Evolutionary conservation across 2,329 filamentous ascomycete species (phyloP), one percentile per base, ranked within the genome.

Genomic region (Leptodontidium sp.): DNA sequence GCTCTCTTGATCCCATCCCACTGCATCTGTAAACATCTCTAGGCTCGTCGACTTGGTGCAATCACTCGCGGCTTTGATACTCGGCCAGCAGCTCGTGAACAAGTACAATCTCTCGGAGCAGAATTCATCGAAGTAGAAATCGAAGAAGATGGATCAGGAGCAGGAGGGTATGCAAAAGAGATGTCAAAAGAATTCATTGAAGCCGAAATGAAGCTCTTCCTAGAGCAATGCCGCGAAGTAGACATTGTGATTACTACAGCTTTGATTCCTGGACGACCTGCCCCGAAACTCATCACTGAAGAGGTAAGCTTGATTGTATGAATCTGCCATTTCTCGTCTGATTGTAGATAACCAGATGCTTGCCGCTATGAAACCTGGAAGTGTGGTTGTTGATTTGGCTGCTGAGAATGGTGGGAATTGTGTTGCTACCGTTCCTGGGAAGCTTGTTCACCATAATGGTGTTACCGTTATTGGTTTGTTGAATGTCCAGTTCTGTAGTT

Each of bases 181-280:
- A 97, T 97, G 93, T 96, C 93, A 65, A 94, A 95, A 76, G 93
- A 95, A 73, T 97, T 97, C 76, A 93, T 96, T 78, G 93, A 93
- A 70, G 93, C 93, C 6, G 93, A 97, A 79, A 97, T 97, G 93
- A 94, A 93, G 79, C 85, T 97, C 0, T 97, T 97, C 81, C 89
- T 92, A 78, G 91, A 96, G 74, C 94, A 97, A 79, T 92, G 91
- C 70, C 87, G 88, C 68, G 94, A 97, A 49, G 93, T 97, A 63
- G 93, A 97, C 79, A 97, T 97, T 71, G 92, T 97, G 70, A 92
- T 97, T 77, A 97, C 93, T 1, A 97, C 94, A 1, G 94, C 94
- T n/a, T 81, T 97, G 75, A 97, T 97, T 69, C 94, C 94, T 0
- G 94, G 93, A 67, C 91, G 87, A 74, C 91, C 91, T 35, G 93